Evolutionary conservation across 257 asterid species (phyloP).

Genomic region (Paulownia fortunei): DNA sequence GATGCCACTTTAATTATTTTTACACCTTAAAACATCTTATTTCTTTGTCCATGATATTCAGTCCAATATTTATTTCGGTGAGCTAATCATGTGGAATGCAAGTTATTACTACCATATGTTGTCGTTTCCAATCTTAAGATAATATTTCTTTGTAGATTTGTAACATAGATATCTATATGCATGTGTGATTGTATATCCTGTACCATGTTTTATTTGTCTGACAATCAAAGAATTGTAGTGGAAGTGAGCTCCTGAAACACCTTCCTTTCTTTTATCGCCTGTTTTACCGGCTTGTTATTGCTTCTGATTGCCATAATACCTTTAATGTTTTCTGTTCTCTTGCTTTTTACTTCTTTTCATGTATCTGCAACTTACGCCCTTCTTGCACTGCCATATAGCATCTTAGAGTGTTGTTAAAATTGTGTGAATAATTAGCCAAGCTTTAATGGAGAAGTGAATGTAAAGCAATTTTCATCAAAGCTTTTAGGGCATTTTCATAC

Average conservation of each 20-base stretch:
- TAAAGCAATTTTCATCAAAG: background rate
- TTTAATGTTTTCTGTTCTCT: background rate
- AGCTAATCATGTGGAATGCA: constrained; percentile 6
- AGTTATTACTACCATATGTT: background rate
- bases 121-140: background rate
- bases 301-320: background rate
- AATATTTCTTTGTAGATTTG: background rate
- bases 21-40: background rate
- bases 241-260: background rate
- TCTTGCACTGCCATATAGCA: background rate
- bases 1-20: constrained; percentile 6
- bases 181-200: background rate
- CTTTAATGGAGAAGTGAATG: background rate
- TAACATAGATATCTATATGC: background rate
- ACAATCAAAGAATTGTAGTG: background rate
- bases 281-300: background rate
- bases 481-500: background rate
- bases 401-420: background rate
- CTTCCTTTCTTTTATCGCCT: background rate
- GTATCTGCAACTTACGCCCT: background rate
- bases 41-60: background rate
- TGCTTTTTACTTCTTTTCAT: background rate
- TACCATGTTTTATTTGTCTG: background rate
- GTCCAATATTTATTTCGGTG: constrained; percentile 6
- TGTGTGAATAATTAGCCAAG: background rate